Evolutionary conservation across 1,284 basidiomycete species (phyloP).

Genomic region (Fistulina hepatica): DNA sequence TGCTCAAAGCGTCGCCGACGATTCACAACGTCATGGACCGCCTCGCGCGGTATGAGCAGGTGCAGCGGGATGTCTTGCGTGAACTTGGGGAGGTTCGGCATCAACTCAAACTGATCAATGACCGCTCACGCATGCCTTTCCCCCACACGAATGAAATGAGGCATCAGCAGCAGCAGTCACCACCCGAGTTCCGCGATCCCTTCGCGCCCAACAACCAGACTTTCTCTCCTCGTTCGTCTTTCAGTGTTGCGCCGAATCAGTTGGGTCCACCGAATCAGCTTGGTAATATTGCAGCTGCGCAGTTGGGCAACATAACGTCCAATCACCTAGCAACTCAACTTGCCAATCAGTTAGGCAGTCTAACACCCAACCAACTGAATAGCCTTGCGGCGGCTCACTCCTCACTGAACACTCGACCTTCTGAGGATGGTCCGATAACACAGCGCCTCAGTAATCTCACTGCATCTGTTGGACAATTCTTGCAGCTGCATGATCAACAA

Average conservation of each 20-base stretch:
- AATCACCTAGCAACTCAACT: too few species aligned
- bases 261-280: constrained; percentile 46
- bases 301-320: constrained; percentile 65
- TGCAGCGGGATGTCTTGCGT: constrained; percentile 61
- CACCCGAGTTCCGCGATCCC: constrained; percentile 73
- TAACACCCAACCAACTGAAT: too few species aligned
- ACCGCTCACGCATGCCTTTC: constrained; percentile 36
- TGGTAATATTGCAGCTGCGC: too few species aligned
- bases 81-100: constrained; percentile 64
- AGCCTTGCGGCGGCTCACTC: too few species aligned
- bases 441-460: constrained; percentile 75
- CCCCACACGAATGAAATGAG: constrained; percentile 6
- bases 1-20: constrained; percentile 61
- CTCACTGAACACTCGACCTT: too few species aligned
- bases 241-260: constrained; percentile 63
- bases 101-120: constrained; percentile 68
- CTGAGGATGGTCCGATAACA: too few species aligned
- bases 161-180: constrained; percentile 53
- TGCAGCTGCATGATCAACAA: constrained; percentile 62
- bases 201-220: constrained; percentile 40
- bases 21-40: constrained; percentile 71
- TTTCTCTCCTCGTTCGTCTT: constrained; percentile 41
- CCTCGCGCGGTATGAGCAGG: constrained; percentile 58
- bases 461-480: constrained; percentile 76
- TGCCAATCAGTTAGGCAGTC: too few species aligned